Percentiles rank a stretch among this genome's conserved stretches.
phyloP scores from a whole-genome alignment of 2,329 filamentous ascomycete species.

The Passalora sequoiae region DNA sequence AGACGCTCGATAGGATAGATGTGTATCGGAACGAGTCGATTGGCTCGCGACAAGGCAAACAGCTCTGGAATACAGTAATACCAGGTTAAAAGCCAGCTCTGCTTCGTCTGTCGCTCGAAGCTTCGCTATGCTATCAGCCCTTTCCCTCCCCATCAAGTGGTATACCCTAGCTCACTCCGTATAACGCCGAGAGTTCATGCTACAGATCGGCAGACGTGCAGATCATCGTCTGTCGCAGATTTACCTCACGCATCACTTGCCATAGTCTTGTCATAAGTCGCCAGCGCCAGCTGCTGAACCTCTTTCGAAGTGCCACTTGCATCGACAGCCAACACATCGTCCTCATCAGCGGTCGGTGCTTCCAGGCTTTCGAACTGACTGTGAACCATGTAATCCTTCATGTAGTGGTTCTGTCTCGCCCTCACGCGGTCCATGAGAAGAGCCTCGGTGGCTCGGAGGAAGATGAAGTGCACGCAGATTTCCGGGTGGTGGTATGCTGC shows the following conservation, averaged over 20 bases:
- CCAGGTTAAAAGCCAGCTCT: no score
- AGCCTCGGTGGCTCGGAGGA: constrained; percentile 72
- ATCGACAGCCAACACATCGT: constrained; percentile 44
- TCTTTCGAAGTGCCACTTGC: constrained; percentile 39
- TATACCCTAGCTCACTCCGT: no score
- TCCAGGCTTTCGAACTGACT: constrained; percentile 90
- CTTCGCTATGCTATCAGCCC: no score
- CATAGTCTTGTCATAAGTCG: constrained; percentile 38
- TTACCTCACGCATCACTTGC: constrained; percentile 11
- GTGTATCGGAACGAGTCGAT: no score
- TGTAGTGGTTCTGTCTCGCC: constrained; percentile 77
- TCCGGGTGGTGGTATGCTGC: constrained; percentile 44
- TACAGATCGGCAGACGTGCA: no score
- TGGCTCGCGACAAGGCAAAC: no score
- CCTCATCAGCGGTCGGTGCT: constrained; percentile 59
- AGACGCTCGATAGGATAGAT: constrained; percentile 13
- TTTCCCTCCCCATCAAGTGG: no score
- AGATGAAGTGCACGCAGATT: constrained; percentile 75
- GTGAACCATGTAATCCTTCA: constrained; percentile 92
- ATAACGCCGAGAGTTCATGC: no score
- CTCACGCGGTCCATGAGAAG: constrained; percentile 71
- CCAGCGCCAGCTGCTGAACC: constrained; percentile 38
- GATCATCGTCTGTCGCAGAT: no score
- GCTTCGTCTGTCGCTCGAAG: no score
- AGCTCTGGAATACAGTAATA: no score